These are phyloP conservation scores for Penicillium sp. DNA, from an alignment of 2,329 filamentous ascomycete species.

Conservation along the genomic window DNA sequence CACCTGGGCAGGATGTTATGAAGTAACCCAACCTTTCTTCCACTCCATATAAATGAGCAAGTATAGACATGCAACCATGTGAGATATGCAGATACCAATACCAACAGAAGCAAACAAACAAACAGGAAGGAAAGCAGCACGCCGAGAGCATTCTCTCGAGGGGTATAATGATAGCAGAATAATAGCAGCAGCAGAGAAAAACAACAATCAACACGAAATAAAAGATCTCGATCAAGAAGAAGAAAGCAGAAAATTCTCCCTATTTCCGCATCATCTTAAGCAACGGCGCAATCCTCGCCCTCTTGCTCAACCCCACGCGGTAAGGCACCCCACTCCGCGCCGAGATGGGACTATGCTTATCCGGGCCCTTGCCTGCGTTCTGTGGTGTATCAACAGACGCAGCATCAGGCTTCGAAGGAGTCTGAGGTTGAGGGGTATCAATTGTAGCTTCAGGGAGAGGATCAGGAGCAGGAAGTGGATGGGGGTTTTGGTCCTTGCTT, in stretches of 20 bases:
- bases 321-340: slow-evolving; percentile 42
- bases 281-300: slow-evolving; percentile 50
- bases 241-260: neutral
- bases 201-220: neutral
- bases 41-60: neutral
- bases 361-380: slow-evolving; percentile 29
- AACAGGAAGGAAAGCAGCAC: neutral
- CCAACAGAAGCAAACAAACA: neutral
- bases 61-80: neutral
- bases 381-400: neutral
- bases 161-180: slow-evolving; percentile 22
- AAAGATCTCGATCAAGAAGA: neutral
- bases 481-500: slow-evolving; percentile 3
- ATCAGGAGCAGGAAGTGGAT: neutral
- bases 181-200: neutral
- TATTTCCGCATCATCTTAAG: slow-evolving; percentile 48
- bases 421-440: slow-evolving; percentile 8
- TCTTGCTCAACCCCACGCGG: slow-evolving; percentile 52
- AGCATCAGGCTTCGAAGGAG: slow-evolving; percentile 4
- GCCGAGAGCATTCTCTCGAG: slow-evolving; percentile 9
- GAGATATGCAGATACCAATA: slow-evolving; percentile 1
- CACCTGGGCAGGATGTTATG: neutral
- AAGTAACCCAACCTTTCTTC: neutral
- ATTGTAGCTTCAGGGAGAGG: neutral
- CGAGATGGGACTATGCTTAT: slow-evolving; percentile 44